Percentiles rank a stretch among this genome's conserved stretches.
These are phyloP conservation scores for Vitis rupestris DNA, from an alignment of 164 flowering plant species.

Conservation along the genomic window DNA sequence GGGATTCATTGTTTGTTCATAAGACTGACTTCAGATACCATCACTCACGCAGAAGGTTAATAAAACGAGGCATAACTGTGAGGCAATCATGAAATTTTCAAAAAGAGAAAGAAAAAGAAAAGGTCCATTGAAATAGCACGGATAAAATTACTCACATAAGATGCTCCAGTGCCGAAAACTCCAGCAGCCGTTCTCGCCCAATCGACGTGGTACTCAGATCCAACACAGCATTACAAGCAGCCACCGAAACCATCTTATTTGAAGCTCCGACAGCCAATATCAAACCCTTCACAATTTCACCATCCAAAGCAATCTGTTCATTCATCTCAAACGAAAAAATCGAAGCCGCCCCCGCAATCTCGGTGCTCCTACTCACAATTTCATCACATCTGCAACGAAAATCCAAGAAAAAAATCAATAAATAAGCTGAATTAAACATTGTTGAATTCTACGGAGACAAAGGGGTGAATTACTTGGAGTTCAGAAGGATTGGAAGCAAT, in stretches of 20 bases:
- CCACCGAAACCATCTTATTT: slow-evolving; percentile 18
- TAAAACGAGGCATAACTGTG: too few species aligned
- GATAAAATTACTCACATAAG: slow-evolving; percentile 50
- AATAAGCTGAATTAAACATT: not conserved
- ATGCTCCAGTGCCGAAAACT: slow-evolving; percentile 34
- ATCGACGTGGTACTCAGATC: slow-evolving; percentile 51
- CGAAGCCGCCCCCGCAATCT: slow-evolving; percentile 51
- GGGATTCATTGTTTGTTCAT: too few species aligned
- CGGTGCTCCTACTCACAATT: slow-evolving; percentile 26
- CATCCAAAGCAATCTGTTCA: slow-evolving; percentile 40
- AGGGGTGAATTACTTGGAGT: slow-evolving; percentile 23
- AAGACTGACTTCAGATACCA: too few species aligned
- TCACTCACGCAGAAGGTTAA: too few species aligned
- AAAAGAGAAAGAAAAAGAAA: too few species aligned
- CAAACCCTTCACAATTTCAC: slow-evolving; percentile 37
- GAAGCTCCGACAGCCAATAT: slow-evolving; percentile 21
- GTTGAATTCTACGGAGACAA: not conserved
- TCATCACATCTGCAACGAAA: slow-evolving; percentile 19
- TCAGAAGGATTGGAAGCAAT: slow-evolving; percentile 43
- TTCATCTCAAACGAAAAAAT: slow-evolving; percentile 49
- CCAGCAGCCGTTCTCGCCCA: slow-evolving; percentile 38
- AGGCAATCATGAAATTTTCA: too few species aligned
- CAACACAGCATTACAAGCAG: slow-evolving; percentile 59
- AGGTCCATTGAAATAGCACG: too few species aligned
- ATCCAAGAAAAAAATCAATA: not conserved